Percentiles rank a stretch among this genome's conserved stretches.
These are phyloP conservation scores for Blepharisma stoltei DNA, from an alignment of 73 alveolate species.

Conservation along the genomic window DNA sequence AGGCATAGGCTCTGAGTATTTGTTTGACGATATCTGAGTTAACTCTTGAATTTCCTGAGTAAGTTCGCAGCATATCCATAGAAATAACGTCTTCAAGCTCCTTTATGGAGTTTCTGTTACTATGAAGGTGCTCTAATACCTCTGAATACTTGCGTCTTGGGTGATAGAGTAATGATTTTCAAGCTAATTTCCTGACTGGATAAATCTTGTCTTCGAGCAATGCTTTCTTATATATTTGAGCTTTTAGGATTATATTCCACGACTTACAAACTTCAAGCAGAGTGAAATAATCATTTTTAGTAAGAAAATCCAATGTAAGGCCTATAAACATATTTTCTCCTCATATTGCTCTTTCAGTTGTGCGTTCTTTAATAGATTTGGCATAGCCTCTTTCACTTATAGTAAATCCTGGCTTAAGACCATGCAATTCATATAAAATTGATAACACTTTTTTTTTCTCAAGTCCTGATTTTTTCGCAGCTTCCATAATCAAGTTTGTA, in stretches of 20 bases:
- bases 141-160: background rate
- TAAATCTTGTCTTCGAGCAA: background rate
- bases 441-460: background rate
- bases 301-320: background rate
- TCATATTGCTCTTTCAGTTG: background rate
- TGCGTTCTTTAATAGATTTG: background rate
- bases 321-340: constrained; percentile 4
- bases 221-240: background rate
- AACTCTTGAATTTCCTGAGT: background rate
- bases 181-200: background rate
- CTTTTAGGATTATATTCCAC: background rate
- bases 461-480: background rate
- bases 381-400: background rate
- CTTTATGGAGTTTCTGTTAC: constrained; percentile 4
- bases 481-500: background rate
- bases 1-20: constrained; percentile 69
- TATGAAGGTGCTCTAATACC: constrained; percentile 39
- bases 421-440: background rate
- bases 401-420: background rate
- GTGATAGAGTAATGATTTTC: background rate
- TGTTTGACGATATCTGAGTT: constrained; percentile 43
- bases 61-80: constrained; percentile 61
- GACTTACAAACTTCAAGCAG: constrained; percentile 3
- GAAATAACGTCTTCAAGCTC: constrained; percentile 55
- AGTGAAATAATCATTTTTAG: background rate